Conservation (phyloP, 768 basidiomycete species). For the Amanita molliuscula region DNA sequence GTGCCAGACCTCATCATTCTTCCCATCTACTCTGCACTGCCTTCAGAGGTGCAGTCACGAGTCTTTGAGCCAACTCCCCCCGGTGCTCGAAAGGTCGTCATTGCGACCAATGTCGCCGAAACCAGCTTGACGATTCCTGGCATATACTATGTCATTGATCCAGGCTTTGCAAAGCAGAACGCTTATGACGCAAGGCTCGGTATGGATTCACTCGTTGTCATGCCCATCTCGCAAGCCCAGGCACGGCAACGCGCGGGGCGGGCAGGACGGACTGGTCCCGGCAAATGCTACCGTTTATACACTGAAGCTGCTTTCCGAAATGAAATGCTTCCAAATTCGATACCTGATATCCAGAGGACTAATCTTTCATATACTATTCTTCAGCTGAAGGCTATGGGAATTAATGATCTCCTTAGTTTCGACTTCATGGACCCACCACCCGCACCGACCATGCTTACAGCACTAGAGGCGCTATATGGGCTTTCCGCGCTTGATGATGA, state of each 20-base stretch:
- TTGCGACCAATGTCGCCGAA: conserved; percentile 99
- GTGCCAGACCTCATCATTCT: conserved; percentile 95
- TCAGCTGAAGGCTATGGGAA: conserved; percentile 96
- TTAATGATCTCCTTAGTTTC: conserved; percentile 95
- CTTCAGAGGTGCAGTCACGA: conserved; percentile 94
- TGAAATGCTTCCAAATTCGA: conserved; percentile 96
- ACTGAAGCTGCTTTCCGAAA: conserved; percentile 98
- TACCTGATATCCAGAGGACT: conserved; percentile 95
- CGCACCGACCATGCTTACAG: conserved; percentile 93
- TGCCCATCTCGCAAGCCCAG: conserved; percentile 98
- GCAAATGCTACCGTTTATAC: conserved; percentile 96
- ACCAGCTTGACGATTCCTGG: conserved; percentile 97
- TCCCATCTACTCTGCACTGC: conserved; percentile 96
- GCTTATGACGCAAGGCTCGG: conserved; percentile 95
- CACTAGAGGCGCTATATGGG: conserved; percentile 89
- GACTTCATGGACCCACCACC: conserved; percentile 99
- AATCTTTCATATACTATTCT: conserved; percentile 90
- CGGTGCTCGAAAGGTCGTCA: conserved; percentile 96
- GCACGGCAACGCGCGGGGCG: conserved; percentile 93
- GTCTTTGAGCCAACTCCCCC: conserved; percentile 98
- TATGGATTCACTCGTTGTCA: conserved; percentile 98
- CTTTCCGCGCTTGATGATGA: conserved; percentile 95
- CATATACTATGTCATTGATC: conserved; percentile 98
- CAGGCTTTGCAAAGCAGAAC: conserved; percentile 98
- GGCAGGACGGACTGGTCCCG: conserved; percentile 95